Conservation (phyloP, 2,329 filamentous ascomycete genomes). For the Stagonosporopsis rhizophila region DNA sequence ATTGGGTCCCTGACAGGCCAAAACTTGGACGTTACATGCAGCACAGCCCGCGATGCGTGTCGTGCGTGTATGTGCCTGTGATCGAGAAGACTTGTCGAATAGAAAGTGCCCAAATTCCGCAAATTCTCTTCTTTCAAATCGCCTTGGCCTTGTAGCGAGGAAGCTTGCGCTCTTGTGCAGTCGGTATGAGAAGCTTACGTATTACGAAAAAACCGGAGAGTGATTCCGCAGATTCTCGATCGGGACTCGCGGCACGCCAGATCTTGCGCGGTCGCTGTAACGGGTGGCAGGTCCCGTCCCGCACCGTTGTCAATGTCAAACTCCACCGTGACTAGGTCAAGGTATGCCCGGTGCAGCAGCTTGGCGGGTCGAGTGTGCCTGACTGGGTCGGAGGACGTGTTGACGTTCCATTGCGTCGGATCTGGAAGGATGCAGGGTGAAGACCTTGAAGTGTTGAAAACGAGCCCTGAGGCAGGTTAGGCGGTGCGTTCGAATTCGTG, state of each 20-base stretch:
- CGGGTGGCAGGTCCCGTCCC: constrained; percentile 3
- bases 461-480: constrained; percentile 2
- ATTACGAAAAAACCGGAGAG: not conserved
- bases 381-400: constrained; percentile 8
- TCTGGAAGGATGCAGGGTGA: constrained; percentile 14
- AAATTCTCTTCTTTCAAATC: not conserved
- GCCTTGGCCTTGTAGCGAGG: not conserved
- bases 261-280: not conserved
- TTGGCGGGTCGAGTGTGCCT: constrained; percentile 3
- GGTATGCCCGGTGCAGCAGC: not conserved
- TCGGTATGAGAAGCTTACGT: not conserved
- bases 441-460: constrained; percentile 7
- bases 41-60: constrained; percentile 12
- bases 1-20: not conserved
- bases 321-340: constrained; percentile 6
- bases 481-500: not conserved
- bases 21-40: not conserved
- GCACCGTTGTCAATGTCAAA: constrained; percentile 17
- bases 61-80: not conserved
- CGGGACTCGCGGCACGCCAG: not conserved
- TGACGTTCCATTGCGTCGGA: constrained; percentile 8
- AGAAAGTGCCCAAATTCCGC: not conserved
- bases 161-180: not conserved
- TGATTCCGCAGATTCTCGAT: not conserved
- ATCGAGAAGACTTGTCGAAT: not conserved